phyloP scores from a whole-genome alignment of 495 filamentous ascomycete species.

The Gamarada debralockiae region DNA sequence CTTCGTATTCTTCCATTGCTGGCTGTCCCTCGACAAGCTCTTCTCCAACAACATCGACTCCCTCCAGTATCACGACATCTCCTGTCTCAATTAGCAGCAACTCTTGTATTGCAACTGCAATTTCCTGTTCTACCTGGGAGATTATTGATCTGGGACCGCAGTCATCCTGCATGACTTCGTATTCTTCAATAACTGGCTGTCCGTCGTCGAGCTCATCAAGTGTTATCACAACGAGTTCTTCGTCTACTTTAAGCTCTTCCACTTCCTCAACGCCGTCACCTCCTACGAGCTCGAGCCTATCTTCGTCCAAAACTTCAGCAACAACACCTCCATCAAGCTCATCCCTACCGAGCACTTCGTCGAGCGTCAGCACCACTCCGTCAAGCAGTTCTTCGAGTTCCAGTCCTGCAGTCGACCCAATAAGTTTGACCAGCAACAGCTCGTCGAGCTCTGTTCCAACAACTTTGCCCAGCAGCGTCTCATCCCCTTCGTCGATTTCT shows the following conservation, averaged over 20 bases:
- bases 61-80: neutral
- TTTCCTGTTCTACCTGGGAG: neutral
- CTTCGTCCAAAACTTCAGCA: too few relatives aligned
- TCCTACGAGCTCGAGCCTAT: neutral
- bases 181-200: neutral
- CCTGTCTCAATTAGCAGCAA: neutral
- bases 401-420: too few relatives aligned
- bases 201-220: neutral
- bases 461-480: too few relatives aligned
- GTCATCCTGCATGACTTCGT: neutral
- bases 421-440: too few relatives aligned
- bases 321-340: too few relatives aligned
- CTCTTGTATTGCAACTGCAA: neutral
- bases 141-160: neutral
- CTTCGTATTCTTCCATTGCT: constrained; percentile 3
- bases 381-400: neutral
- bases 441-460: too few relatives aligned
- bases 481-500: too few relatives aligned
- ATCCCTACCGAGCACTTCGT: too few relatives aligned
- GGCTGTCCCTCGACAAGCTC: constrained; percentile 1
- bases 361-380: neutral
- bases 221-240: neutral
- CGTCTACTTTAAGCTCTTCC: neutral
- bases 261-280: neutral
- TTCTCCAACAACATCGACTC: too few relatives aligned